Conservation (phyloP, 2,329 filamentous ascomycete species). For the Myriosclerotinia curreyana region DNA sequence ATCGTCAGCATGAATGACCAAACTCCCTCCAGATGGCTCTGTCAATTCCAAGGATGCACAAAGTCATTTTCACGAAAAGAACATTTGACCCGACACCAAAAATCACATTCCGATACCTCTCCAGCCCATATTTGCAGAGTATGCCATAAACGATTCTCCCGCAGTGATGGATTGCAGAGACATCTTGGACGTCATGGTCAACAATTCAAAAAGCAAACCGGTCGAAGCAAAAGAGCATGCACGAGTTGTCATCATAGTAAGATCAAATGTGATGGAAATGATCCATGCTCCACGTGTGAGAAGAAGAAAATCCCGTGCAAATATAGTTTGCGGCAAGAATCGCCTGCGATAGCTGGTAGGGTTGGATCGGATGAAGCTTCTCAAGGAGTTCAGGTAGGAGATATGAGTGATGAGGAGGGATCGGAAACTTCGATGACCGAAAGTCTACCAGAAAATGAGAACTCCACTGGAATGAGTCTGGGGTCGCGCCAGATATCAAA, state of each 20-base stretch:
- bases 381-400: neutral
- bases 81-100: conserved; percentile 34
- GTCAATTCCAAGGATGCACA: conserved; percentile 29
- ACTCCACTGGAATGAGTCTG: neutral
- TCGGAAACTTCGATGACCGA: neutral
- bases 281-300: conserved; percentile 42
- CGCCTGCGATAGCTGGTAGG: neutral
- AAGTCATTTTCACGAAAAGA: conserved; percentile 34
- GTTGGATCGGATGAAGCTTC: neutral
- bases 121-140: conserved; percentile 27
- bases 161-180: conserved; percentile 35
- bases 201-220: conserved; percentile 29
- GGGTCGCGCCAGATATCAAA: neutral
- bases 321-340: conserved; percentile 31
- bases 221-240: conserved; percentile 43
- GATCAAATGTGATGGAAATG: conserved; percentile 46
- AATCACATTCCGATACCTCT: conserved; percentile 28
- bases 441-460: neutral
- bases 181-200: conserved; percentile 34
- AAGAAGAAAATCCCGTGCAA: conserved; percentile 44
- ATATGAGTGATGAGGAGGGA: neutral
- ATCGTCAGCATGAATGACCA: neutral
- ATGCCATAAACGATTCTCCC: conserved; percentile 33
- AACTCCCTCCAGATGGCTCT: conserved; percentile 18
- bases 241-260: conserved; percentile 47